Base-by-base conservation (phyloP, 306 rosid genomes). In the Morella rubra region DNA sequence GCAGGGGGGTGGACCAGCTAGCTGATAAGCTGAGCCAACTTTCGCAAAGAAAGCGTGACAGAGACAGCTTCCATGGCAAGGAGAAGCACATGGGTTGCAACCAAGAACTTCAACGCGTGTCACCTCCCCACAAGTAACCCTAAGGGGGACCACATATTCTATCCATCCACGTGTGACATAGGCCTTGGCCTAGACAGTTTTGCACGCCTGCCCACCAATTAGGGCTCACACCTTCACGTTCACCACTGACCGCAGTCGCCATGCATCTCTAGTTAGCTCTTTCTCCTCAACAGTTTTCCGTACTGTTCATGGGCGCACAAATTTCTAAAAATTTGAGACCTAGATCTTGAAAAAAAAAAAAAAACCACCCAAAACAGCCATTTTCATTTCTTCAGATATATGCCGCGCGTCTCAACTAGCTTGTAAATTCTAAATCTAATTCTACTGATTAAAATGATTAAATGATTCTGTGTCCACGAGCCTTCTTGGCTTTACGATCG, bases 71-170 rank as follows among this genome's bases (percentile, higher is more conserved):
- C 60, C 9, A 41, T 27, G 65, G 27, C 58, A 79, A 78, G 83
- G 73, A 55, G 67, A 40, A 4, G 89, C 96, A 93, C 96, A 88
- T 93, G 96, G 91, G 87, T 14, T 53, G 86, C 85, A 89, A 84
- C 68, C 8, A 81, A 5, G 40, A 13, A n/a, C 62, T 54, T 76
- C 0, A 53, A 85, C 89, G 83, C 97, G 98, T 93, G 98, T 85
- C 89, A 76, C 4, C 4, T 24, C 94, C 96, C 97, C 87, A 20
- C 6, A 18, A 18, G 16, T 7, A 7, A 47, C 37, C 24, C 0
- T 0, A 32, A 32, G 37, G 1, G 84, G 96, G 94, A 87, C 96
- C 96, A 85, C 89, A n/a, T 5, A 13, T 65, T 77, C 83, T 77
- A 74, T 86, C 81, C 84, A 75, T 44, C 74, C 89, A 92, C 90